Conservation (phyloP, 805 yeast species). For the Zygoascus tannicola region DNA sequence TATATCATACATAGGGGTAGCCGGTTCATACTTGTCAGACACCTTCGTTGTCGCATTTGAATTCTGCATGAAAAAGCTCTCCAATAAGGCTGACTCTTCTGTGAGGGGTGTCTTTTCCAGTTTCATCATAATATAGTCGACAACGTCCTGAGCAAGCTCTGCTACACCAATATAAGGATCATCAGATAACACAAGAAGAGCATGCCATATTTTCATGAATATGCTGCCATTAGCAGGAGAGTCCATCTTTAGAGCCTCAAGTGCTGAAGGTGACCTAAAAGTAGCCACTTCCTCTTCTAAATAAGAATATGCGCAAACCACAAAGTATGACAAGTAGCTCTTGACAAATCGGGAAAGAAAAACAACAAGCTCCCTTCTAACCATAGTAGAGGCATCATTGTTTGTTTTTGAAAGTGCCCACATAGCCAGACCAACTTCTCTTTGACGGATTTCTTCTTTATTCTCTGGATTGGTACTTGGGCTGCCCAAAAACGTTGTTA, state of each 20-base stretch:
- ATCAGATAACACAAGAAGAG: constrained; percentile 65
- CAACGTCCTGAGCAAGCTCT: constrained; percentile 58
- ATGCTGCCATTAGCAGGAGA: constrained; percentile 81
- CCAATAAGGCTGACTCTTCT: constrained; percentile 45
- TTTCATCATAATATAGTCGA: constrained; percentile 60
- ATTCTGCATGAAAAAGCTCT: constrained; percentile 2
- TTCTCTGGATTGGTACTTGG: constrained; percentile 4
- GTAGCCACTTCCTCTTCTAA: constrained; percentile 69
- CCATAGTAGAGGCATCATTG: constrained; percentile 84
- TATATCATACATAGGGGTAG: not conserved
- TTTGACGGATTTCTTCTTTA: constrained; percentile 17
- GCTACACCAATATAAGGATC: constrained; percentile 84
- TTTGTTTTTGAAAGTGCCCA: constrained; percentile 50
- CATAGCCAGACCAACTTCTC: constrained; percentile 60
- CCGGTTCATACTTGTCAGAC: not conserved
- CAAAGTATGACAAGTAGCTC: constrained; percentile 61
- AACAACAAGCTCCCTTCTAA: constrained; percentile 73
- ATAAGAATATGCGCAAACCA: constrained; percentile 80
- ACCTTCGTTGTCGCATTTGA: not conserved
- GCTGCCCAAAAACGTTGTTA: constrained; percentile 55
- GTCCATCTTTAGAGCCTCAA: constrained; percentile 54
- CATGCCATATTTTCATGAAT: constrained; percentile 81
- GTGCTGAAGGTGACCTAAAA: constrained; percentile 42
- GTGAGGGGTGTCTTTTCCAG: constrained; percentile 59
- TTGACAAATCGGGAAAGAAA: constrained; percentile 67